Evolutionary conservation across 2,329 filamentous ascomycete genomes (phyloP), one percentile per base, ranked within the genome.

Genomic region (Fusarium sp.): DNA sequence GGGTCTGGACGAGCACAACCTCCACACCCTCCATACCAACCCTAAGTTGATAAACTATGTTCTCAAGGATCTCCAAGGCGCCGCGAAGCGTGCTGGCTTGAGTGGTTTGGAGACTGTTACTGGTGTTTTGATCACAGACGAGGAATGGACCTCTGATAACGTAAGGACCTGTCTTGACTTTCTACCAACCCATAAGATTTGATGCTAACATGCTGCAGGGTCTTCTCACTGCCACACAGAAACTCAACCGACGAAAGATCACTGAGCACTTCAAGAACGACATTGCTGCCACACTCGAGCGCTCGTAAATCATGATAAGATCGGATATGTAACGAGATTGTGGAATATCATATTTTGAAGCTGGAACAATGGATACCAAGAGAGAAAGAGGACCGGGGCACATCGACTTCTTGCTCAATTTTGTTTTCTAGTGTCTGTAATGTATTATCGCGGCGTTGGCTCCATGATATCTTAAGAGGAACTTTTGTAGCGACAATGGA

Each of bases 71-170:
- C 81, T 97, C 65, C 86, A 92, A 72, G 79, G 81, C 12, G 85
- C 86, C 23, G 93, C 87, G 20, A 89, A 86, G 81, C 87, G 86
- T 73, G 89, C 88, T 30, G 91, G 91, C 21, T 83, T 97, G 49
- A 83, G 84, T 2, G 84, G 87, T 12, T 90, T 96, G 63, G 93
- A 97, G 83, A 89, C 91, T 68, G 85, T 97, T 42, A 86, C 89
- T 30, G 92, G 90, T 53, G 90, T 95, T 21, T 92, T 95, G 27
- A 79, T 97, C 59, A 89, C 90, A 1, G 92, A 95, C 70, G 93
- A 95, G 77, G 93, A 97, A 80, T 97, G 93, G 93, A 95, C 91
- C 58, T 92, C 93, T 55, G 87, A 89, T 63, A 96, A 90, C 77
- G 93, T 95, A 84, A 90, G 92, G 87, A 61, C 45, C 21, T n/a